phyloP scores from a whole-genome alignment of 352 stramenopile species.

The Albugo laibachii region DNA sequence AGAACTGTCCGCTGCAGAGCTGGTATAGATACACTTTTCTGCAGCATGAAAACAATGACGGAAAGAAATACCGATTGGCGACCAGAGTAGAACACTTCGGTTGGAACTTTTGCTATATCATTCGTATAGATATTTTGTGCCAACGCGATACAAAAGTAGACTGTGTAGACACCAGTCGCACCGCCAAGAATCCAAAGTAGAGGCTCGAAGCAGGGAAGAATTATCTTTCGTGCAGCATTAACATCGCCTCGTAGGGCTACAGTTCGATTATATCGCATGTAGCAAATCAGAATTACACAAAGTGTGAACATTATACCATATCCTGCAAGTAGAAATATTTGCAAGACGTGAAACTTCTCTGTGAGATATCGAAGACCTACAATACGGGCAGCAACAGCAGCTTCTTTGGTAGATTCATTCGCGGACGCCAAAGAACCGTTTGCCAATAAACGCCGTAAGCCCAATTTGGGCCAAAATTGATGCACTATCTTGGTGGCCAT shows the following conservation, averaged over 20 bases:
- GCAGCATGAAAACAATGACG: conserved; percentile 6
- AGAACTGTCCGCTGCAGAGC: conserved; percentile 4
- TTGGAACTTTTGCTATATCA: conserved; percentile 5
- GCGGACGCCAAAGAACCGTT: too few species aligned
- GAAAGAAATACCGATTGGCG: conserved; percentile 9
- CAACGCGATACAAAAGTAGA: conserved; percentile 4
- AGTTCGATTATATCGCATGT: conserved; percentile 33
- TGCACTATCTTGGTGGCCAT: too few species aligned
- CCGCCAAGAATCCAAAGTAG: conserved; percentile 29
- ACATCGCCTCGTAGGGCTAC: conserved; percentile 25
- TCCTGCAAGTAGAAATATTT: conserved; percentile 18
- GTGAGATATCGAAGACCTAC: conserved; percentile 5
- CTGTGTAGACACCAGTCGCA: conserved; percentile 16
- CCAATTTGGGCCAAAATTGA: too few species aligned
- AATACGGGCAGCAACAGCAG: too few species aligned
- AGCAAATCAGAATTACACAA: conserved; percentile 19
- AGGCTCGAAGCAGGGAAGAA: conserved; percentile 45
- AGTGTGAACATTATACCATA: conserved; percentile 27
- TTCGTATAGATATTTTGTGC: conserved; percentile 1
- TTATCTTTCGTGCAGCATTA: conserved; percentile 26
- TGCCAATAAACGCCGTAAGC: too few species aligned
- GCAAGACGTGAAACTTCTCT: conserved; percentile 16
- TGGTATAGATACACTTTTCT: conserved; percentile 6
- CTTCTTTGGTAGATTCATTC: too few species aligned
- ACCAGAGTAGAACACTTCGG: conserved; percentile 6